Evolutionary conservation across 257 asterid species (phyloP).

Genomic region (Jasminum sambac): DNA sequence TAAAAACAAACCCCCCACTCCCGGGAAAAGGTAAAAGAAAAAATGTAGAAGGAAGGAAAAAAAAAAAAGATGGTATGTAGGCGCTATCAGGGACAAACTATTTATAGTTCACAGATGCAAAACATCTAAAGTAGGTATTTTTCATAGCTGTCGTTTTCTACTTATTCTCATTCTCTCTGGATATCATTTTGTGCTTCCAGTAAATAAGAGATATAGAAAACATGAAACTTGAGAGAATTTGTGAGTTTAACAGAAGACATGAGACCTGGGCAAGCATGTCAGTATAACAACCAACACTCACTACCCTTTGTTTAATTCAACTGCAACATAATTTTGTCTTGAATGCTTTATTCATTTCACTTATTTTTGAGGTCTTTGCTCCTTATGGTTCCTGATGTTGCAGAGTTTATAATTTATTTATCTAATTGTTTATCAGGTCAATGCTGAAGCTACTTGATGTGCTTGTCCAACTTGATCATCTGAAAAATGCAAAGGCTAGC

Average conservation of each 20-base stretch:
- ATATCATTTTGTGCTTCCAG: not conserved
- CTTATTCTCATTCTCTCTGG: not conserved
- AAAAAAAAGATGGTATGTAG: not conserved
- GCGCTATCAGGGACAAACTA: not conserved
- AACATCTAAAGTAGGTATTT: not conserved
- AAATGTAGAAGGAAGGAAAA: not conserved
- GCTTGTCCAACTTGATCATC: slow-evolving; percentile 96
- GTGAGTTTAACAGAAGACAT: not conserved
- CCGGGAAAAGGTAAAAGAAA: not conserved
- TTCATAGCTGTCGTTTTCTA: too few species aligned
- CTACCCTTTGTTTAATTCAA: not conserved
- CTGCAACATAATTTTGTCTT: not conserved
- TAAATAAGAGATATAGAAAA: not conserved
- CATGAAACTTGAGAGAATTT: not conserved
- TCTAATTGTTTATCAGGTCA: slow-evolving; percentile 64
- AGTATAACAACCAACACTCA: not conserved
- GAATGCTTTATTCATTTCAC: not conserved
- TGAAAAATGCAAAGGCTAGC: slow-evolving; percentile 98
- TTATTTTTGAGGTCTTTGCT: slow-evolving; percentile 1
- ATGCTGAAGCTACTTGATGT: slow-evolving; percentile 94
- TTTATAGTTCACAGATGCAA: not conserved
- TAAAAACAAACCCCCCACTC: not conserved
- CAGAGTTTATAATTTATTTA: slow-evolving; percentile 8
- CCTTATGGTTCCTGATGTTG: slow-evolving; percentile 19
- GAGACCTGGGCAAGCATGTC: not conserved